Conservation (phyloP, 2,329 filamentous ascomycete genomes). For the Huntiella bhutanensis region DNA sequence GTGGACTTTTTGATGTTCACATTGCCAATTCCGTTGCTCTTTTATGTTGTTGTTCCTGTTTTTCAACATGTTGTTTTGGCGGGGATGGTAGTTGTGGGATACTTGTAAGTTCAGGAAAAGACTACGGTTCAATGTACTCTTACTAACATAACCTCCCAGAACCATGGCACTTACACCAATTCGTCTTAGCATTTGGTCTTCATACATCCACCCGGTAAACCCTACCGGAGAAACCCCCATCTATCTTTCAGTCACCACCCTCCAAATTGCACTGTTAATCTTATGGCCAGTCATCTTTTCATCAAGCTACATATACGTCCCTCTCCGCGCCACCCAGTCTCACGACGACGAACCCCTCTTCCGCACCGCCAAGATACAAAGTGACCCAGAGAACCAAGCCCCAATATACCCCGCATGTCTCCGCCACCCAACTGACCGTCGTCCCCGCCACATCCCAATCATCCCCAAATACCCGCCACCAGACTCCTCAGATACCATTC, state of each 20-base stretch:
- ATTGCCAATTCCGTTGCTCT: constrained; percentile 17
- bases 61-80: constrained; percentile 15
- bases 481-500: constrained; percentile 1
- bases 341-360: background rate
- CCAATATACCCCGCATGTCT: constrained; percentile 9
- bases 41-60: constrained; percentile 14
- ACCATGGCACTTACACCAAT: constrained; percentile 19
- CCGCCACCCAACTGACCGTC: background rate
- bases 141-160: constrained; percentile 13
- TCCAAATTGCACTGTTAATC: constrained; percentile 9
- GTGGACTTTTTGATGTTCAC: constrained; percentile 16
- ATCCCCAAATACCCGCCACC: constrained; percentile 10
- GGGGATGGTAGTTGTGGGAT: constrained; percentile 15
- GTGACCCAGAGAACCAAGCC: background rate
- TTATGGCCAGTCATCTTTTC: constrained; percentile 5
- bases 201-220: no score
- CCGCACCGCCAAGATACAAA: constrained; percentile 1
- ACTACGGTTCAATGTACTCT: background rate
- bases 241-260: constrained; percentile 10
- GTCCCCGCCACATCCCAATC: constrained; percentile 16
- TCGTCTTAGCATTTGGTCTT: no score
- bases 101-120: constrained; percentile 13
- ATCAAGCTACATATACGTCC: constrained; percentile 7
- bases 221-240: background rate
- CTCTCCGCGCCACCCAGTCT: constrained; percentile 8